Evolutionary conservation across 2,329 filamentous ascomycete species (phyloP).

Genomic region (Fusarium sublunatum): DNA sequence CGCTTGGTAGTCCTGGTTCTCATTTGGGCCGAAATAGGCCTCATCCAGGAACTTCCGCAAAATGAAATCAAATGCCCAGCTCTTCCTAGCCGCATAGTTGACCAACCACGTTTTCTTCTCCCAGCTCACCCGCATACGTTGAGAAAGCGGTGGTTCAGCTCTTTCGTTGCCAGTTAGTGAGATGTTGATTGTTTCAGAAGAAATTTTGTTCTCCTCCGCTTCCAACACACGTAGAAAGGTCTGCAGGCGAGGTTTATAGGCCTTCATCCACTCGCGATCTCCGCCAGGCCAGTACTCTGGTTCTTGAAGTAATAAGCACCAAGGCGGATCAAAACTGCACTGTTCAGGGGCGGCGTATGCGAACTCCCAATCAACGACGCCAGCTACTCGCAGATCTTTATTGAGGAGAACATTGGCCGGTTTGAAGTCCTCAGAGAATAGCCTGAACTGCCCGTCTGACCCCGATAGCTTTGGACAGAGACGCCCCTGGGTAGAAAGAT

Average conservation of each 20-base stretch:
- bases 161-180: neutral
- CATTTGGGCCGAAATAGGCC: conserved; percentile 47
- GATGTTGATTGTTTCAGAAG: neutral
- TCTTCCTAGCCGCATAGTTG: conserved; percentile 52
- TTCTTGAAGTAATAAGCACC: conserved; percentile 54
- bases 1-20: conserved; percentile 28
- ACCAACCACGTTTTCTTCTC: conserved; percentile 49
- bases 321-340: conserved; percentile 52
- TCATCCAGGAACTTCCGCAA: conserved; percentile 54
- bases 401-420: conserved; percentile 50
- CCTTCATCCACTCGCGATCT: conserved; percentile 46
- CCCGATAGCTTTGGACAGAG: neutral
- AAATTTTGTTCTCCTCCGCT: conserved; percentile 4
- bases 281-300: conserved; percentile 50
- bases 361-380: conserved; percentile 58
- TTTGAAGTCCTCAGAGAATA: conserved; percentile 46
- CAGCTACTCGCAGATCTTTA: conserved; percentile 43
- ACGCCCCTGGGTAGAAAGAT: conserved; percentile 37
- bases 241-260: conserved; percentile 46
- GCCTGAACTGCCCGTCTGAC: conserved; percentile 13
- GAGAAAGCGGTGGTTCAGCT: conserved; percentile 39
- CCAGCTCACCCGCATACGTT: conserved; percentile 53
- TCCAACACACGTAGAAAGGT: conserved; percentile 6
- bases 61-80: conserved; percentile 53
- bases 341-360: conserved; percentile 49